Conservation (phyloP, 2,329 filamentous ascomycete species). For the Beauveria bassiana region DNA sequence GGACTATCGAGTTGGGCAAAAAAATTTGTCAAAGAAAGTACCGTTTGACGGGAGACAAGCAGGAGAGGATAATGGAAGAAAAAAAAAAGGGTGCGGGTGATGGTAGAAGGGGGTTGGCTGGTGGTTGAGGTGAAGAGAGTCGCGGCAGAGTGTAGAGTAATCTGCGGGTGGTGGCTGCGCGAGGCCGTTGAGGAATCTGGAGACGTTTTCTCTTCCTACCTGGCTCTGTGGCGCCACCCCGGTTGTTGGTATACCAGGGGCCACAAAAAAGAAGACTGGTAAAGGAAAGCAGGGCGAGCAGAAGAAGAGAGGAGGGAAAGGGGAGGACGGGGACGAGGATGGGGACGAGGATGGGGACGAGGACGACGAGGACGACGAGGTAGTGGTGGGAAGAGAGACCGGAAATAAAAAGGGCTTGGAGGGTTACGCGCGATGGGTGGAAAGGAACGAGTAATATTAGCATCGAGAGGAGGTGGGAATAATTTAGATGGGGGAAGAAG, state of each 20-base stretch:
- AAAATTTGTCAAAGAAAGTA: background rate
- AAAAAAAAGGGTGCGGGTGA: background rate
- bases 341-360: background rate
- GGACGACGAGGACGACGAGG: background rate
- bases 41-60: background rate
- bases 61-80: background rate
- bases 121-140: background rate
- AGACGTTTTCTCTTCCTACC: background rate
- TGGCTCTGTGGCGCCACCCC: background rate
- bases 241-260: background rate
- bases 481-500: slow-evolving; percentile 9
- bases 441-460: slow-evolving; percentile 7
- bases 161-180: background rate
- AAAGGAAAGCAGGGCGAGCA: background rate
- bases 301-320: background rate
- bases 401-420: slow-evolving; percentile 8
- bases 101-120: background rate
- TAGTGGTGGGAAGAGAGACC: slow-evolving; percentile 2
- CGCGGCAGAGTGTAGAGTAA: background rate
- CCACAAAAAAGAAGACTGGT: background rate
- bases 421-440: slow-evolving; percentile 3
- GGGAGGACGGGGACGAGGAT: background rate
- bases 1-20: background rate
- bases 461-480: slow-evolving; percentile 12
- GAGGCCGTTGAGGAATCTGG: slow-evolving; percentile 3